phyloP scores from a whole-genome alignment of 148 eudicot species.

The Gaultheria prostrata region DNA sequence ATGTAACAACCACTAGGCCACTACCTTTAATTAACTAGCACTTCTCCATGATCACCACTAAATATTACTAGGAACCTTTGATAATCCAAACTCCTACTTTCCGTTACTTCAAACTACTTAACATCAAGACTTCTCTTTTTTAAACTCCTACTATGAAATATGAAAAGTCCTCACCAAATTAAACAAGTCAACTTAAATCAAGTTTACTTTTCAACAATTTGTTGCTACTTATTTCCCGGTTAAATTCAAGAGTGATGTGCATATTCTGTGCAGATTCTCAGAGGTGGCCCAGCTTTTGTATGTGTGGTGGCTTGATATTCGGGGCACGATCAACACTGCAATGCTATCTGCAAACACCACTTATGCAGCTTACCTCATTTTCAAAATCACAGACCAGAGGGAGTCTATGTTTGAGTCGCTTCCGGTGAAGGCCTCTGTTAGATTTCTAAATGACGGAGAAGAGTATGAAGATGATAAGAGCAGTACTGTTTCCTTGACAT shows the following conservation, averaged over 20 bases:
- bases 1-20: too few species aligned
- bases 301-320: conserved; percentile 18
- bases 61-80: too few species aligned
- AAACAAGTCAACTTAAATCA: too few species aligned
- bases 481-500: conserved; percentile 15
- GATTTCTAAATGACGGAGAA: conserved; percentile 23
- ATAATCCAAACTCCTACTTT: too few species aligned
- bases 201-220: too few species aligned
- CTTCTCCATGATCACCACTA: too few species aligned
- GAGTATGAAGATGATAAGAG: conserved; percentile 16
- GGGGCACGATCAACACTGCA: background rate
- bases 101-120: too few species aligned
- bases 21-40: too few species aligned
- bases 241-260: background rate
- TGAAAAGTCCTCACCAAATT: too few species aligned
- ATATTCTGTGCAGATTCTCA: conserved; percentile 9
- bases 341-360: conserved; percentile 13
- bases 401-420: background rate
- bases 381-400: background rate
- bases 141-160: too few species aligned
- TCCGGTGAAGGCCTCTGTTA: conserved; percentile 4
- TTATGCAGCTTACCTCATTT: conserved; percentile 15
- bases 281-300: conserved; percentile 4
- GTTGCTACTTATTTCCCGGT: background rate
- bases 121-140: too few species aligned